Base-by-base conservation (phyloP, 1,284 basidiomycete species). In the Volvariella surrecta region DNA sequence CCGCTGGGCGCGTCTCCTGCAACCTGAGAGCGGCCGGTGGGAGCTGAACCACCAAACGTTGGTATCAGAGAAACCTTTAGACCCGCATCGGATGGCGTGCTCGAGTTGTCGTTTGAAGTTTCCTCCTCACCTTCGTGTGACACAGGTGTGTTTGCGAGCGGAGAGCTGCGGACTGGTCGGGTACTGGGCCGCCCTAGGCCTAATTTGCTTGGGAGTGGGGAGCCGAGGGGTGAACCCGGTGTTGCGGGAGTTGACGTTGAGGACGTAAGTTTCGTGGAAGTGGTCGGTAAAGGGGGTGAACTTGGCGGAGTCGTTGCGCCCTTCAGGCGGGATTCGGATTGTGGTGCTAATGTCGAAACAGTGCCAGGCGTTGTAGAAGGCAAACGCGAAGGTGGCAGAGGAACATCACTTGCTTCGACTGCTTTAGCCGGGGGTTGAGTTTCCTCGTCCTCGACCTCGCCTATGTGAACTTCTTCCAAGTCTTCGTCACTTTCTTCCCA, bases 141-240 rank as follows among this genome's bases (percentile, higher is more conserved):
- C 13, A 75, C 54, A 2, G 79, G 66, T 6, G 67, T 59, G 41
- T 56, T 71, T 3, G 79, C 74, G 40, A 82, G 60, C 1, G 80
- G 79, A 7, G 80, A 82, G 48, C 79, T 82, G 34, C 76, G 73
- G 4, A 68, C 57, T 0, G 79, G 81, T 8, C 75, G 70, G 11
- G 76, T 80, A 42, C 67, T 76, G 9, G 72, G 71, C 39, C 75
- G 65, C 35, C 73, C 71, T 31, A 69, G 55, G 19, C 69, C 68
- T 37, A 74, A 49, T 15, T 15, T 35, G 17, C 60, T 54, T 35
- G 70, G 66, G 4, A 60, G 52, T 17, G 52, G 17, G 60, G 50
- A 15, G 57, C 39, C 18, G 24, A 11, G 24, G 11, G 62, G 48
- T 4, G 60, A 47, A 18, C 54, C 32, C 16, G 46, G 39, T 3